Evolutionary conservation across 441 rosid genomes (phyloP).

Genomic region (Jatropha multifida): DNA sequence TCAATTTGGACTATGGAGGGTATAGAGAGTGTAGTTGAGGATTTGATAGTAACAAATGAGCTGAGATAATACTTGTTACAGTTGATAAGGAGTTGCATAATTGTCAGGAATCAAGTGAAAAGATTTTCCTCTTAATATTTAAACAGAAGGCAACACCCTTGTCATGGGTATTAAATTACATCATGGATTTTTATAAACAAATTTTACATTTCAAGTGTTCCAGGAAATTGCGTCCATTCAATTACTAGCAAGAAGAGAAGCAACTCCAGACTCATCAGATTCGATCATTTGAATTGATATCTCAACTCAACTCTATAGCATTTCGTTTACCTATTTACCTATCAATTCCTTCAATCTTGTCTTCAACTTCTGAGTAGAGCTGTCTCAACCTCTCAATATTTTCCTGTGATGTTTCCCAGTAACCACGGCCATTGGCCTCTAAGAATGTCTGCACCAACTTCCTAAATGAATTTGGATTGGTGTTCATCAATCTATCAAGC

Average conservation of each 20-base stretch:
- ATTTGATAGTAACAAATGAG: neutral
- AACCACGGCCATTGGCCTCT: conserved; percentile 98
- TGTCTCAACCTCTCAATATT: conserved; percentile 87
- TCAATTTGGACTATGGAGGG: neutral
- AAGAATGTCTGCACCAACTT: conserved; percentile 93
- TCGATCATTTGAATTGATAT: conserved; percentile 23
- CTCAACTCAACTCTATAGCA: conserved; percentile 4
- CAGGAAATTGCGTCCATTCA: neutral
- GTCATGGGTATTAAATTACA: neutral
- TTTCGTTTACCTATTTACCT: conserved; percentile 35
- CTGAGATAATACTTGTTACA: neutral
- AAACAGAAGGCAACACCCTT: neutral
- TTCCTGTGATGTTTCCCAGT: conserved; percentile 88
- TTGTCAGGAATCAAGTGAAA: neutral
- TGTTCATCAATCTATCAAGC: conserved; percentile 82
- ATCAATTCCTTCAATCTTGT: conserved; percentile 97
- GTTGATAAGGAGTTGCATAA: neutral
- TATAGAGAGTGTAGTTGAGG: neutral
- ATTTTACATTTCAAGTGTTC: conserved; percentile 19
- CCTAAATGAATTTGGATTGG: conserved; percentile 91
- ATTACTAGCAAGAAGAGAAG: conserved; percentile 3
- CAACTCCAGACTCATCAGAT: conserved; percentile 16
- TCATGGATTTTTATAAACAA: conserved; percentile 17
- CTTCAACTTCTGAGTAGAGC: conserved; percentile 90
- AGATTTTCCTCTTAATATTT: neutral